Evolutionary conservation across 2,329 filamentous ascomycete species (phyloP), one percentile per base, ranked within the genome.

Genomic region (Sordariomycetes sp.): DNA sequence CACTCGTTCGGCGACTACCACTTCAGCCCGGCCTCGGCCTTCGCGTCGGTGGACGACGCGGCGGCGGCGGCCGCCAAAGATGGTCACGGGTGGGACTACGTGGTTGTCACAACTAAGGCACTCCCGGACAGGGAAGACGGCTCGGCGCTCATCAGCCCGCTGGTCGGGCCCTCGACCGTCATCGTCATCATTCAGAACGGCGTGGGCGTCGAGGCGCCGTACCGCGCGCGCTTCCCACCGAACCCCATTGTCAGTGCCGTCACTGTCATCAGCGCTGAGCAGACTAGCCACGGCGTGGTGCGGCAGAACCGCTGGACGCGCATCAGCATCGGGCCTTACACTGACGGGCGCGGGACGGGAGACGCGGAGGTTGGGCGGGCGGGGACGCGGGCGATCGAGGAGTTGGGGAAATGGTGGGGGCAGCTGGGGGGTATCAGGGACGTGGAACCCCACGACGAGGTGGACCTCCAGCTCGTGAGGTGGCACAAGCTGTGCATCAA

Each of bases 401-500:
- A 68, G 2, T 76, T 88, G 58, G 72, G 77, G 24, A 68, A 69
- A n/a, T 76, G 81, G 68, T 78, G 84, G 66, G 71, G 72, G 7
- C 63, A 65, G 45, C 69, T 78, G 17, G 85, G 84, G 42, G 79
- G 79, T 1, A 80, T 89, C 61, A 76, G 76, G 59, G 86, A 89
- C 67, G 82, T 84, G 5, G 79, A 84, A 60, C 72, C 78, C 8
- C 82, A 85, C 63, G 76, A 80, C 53, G 83, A 87, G 67, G 71
- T 82, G 35, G 84, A 82, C 59, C 72, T 89, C 52, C 86, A 89
- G 68, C 78, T 82, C 50, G 79, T 89, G 20, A 76, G 86, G 25
- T 89, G 86, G 86, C 85, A 89, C 68, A 89, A 89, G 68, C 80
- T 89, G 60, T 85, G 83, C 63, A 88, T 89, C 73, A 89, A 89